Percentiles rank a stretch among this genome's conserved stretches.
phyloP scores from a whole-genome alignment of 305 asterid species.

The Fraxinus dipetala region DNA sequence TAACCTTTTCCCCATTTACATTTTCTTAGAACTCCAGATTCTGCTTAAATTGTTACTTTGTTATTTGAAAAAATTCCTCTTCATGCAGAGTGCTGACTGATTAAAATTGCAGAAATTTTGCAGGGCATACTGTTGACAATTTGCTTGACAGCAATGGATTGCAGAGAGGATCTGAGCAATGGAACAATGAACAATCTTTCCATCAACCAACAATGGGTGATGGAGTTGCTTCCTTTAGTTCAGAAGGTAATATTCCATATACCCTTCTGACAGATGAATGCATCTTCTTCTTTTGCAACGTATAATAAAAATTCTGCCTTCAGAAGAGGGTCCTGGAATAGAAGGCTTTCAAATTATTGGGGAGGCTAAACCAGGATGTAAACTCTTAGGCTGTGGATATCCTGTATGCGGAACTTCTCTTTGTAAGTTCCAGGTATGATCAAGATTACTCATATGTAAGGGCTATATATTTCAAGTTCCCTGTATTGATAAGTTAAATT shows the following conservation, averaged over 20 bases:
- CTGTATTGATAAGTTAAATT: constrained; percentile 10
- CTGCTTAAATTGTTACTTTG: constrained; percentile 2
- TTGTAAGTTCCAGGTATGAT: constrained; percentile 93
- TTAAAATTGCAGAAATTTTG: constrained; percentile 52
- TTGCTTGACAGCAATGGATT: constrained; percentile 50
- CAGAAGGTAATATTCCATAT: constrained; percentile 58
- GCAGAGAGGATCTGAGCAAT: constrained; percentile 46
- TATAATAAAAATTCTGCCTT: constrained; percentile 24
- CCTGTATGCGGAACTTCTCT: constrained; percentile 95
- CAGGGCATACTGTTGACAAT: constrained; percentile 43
- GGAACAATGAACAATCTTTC: constrained; percentile 38
- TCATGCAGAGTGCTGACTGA: constrained; percentile 21
- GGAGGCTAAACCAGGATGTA: constrained; percentile 89
- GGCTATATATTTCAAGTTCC: neutral
- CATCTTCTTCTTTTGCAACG: constrained; percentile 15
- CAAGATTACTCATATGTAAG: constrained; percentile 1
- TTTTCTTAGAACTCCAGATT: neutral
- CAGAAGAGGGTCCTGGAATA: constrained; percentile 91
- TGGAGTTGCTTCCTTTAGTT: constrained; percentile 50
- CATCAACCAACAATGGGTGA: constrained; percentile 44
- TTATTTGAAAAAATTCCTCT: constrained; percentile 2
- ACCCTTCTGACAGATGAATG: constrained; percentile 14
- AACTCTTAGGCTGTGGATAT: constrained; percentile 84
- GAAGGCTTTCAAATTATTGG: constrained; percentile 87
- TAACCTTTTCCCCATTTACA: neutral